Conservation (phyloP, 2,329 filamentous ascomycete species). For the Aureobasidium namibiae region DNA sequence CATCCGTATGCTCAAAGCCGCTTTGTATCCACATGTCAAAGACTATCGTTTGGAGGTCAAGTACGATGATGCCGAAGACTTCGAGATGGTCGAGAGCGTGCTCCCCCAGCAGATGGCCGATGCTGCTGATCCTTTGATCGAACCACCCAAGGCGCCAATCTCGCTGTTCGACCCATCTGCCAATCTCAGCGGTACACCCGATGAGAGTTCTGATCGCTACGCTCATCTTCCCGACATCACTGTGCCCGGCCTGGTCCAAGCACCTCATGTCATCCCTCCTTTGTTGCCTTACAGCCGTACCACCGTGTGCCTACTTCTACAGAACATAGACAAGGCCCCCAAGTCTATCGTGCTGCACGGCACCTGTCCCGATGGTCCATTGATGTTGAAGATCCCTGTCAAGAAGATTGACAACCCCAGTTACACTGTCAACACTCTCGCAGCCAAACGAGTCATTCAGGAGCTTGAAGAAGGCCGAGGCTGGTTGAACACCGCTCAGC, state of each 20-base stretch:
- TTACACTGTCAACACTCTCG: conserved; percentile 60
- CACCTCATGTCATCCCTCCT: conserved; percentile 54
- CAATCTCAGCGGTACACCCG: conserved; percentile 33
- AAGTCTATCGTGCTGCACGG: conserved; percentile 51
- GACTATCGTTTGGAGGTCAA: conserved; percentile 58
- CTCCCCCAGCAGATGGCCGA: neutral
- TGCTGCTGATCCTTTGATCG: neutral
- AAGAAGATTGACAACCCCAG: conserved; percentile 37
- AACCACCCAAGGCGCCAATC: conserved; percentile 34
- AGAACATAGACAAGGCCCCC: conserved; percentile 31
- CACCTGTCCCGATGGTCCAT: conserved; percentile 48
- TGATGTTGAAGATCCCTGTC: conserved; percentile 58
- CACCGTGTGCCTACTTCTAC: conserved; percentile 57
- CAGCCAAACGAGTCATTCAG: conserved; percentile 57
- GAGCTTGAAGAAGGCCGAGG: conserved; percentile 65
- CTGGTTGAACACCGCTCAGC: conserved; percentile 40
- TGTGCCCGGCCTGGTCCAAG: conserved; percentile 53
- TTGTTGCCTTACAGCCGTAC: conserved; percentile 61
- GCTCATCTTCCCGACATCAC: conserved; percentile 46
- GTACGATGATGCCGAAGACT: conserved; percentile 47
- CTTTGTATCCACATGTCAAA: conserved; percentile 56
- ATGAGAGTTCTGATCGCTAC: conserved; percentile 31
- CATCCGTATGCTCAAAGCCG: conserved; percentile 65
- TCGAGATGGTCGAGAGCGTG: conserved; percentile 52
- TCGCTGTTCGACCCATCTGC: conserved; percentile 51